Evolutionary conservation across 768 basidiomycete species (phyloP).

Genomic region (Daedaleopsis sinensis): DNA sequence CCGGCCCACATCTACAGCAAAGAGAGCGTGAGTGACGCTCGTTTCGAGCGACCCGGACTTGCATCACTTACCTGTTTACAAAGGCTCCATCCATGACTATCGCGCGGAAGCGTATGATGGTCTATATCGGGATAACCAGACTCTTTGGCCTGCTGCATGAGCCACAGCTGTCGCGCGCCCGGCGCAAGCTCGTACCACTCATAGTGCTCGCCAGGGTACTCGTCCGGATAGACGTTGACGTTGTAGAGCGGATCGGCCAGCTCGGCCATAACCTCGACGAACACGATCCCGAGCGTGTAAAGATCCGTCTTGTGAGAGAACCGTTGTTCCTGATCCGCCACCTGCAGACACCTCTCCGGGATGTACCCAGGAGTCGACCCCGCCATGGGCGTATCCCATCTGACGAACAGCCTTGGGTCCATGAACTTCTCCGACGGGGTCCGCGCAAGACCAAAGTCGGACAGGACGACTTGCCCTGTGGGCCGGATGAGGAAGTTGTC

Average conservation of each 20-base stretch:
- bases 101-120: background rate
- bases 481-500: constrained; percentile 20
- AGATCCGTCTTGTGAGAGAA: constrained; percentile 38
- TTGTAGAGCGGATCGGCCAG: constrained; percentile 10
- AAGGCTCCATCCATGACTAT: background rate
- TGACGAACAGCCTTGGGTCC: background rate
- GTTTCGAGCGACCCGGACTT: background rate
- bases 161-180: background rate
- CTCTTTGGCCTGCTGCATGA: background rate
- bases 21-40: background rate
- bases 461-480: constrained; percentile 20
- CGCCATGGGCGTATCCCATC: background rate
- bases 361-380: constrained; percentile 45
- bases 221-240: background rate
- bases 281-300: constrained; percentile 51
- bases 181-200: background rate
- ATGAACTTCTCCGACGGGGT: background rate
- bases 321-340: constrained; percentile 30
- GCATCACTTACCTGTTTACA: background rate
- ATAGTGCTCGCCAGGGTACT: background rate
- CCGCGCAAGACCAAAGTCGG: constrained; percentile 20
- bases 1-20: background rate
- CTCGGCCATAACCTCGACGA: constrained; percentile 42
- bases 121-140: background rate
- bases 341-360: constrained; percentile 43